Evolutionary conservation across 2,329 filamentous ascomycete species (phyloP).

Genomic region (Bipolaris gigantea): DNA sequence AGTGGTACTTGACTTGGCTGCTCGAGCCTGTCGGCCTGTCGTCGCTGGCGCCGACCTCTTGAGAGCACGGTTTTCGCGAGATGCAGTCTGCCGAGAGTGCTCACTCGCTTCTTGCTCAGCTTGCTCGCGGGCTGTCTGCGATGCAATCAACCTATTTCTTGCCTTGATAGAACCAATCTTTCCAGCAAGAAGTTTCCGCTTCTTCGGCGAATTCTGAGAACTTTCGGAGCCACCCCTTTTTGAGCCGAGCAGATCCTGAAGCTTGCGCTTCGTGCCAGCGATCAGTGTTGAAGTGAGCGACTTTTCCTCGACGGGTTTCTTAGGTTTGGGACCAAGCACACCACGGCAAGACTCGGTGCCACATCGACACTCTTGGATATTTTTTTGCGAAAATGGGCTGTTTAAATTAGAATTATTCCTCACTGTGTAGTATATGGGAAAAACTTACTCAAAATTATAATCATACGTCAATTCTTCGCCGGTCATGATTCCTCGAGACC

Average conservation of each 20-base stretch:
- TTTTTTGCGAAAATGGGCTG: conserved; percentile 57
- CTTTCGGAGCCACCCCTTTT: conserved; percentile 25
- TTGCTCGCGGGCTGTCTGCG: conserved; percentile 26
- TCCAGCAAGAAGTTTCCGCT: conserved; percentile 30
- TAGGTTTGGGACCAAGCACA: conserved; percentile 60
- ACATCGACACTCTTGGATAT: conserved; percentile 66
- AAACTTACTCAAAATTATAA: conserved; percentile 68
- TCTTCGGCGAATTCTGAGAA: conserved; percentile 35
- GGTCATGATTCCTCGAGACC: conserved; percentile 84
- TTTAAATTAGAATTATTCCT: conserved; percentile 9
- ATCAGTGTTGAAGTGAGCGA: conserved; percentile 34
- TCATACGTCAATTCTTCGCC: conserved; percentile 97
- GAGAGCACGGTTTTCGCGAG: conserved; percentile 38
- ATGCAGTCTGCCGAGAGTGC: conserved; percentile 34
- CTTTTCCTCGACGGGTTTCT: conserved; percentile 48
- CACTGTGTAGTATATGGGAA: not conserved
- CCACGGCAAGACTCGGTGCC: conserved; percentile 64
- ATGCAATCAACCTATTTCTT: conserved; percentile 27
- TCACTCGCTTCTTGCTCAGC: conserved; percentile 33
- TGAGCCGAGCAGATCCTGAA: conserved; percentile 34
- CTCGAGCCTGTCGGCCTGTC: conserved; percentile 14
- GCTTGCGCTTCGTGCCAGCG: conserved; percentile 41
- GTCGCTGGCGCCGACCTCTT: conserved; percentile 27
- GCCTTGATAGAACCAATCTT: conserved; percentile 27
- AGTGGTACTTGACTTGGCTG: conserved; percentile 11